Percentiles rank a stretch among this genome's conserved stretches.
Conservation (phyloP, 2,329 filamentous ascomycete species). For the Chaetomium sp. region DNA sequence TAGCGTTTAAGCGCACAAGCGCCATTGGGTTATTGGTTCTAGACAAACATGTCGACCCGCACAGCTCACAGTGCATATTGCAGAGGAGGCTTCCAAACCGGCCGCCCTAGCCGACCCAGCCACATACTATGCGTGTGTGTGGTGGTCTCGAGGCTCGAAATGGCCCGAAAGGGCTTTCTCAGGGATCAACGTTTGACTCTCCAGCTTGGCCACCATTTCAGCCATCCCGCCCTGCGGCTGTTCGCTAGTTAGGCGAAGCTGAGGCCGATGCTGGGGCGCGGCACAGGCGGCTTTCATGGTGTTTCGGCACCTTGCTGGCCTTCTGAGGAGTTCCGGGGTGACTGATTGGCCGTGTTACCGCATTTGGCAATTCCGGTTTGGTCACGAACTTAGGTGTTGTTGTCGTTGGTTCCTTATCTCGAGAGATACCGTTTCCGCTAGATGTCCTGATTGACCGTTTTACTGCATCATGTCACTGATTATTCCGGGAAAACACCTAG, state of each 20-base stretch:
- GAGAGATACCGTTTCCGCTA: not conserved
- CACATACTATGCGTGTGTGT: not conserved
- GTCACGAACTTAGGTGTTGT: not conserved
- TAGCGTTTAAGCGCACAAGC: not conserved
- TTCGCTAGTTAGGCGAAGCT: not conserved
- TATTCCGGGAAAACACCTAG: not conserved
- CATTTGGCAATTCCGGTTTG: conserved; percentile 1
- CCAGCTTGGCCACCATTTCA: not conserved
- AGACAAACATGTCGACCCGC: not conserved
- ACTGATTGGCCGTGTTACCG: not conserved
- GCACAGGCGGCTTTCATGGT: not conserved
- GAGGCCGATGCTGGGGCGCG: conserved; percentile 3
- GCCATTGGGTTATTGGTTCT: not conserved
- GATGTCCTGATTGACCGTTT: not conserved
- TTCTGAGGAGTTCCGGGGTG: not conserved
- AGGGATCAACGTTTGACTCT: not conserved
- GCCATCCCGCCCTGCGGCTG: conserved; percentile 2
- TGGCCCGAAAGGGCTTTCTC: not conserved
- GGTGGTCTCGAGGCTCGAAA: not conserved
- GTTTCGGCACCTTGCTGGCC: not conserved
- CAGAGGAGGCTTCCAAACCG: not conserved
- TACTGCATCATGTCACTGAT: not conserved
- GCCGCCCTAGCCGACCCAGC: not conserved
- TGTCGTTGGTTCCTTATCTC: not conserved
- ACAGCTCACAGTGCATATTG: conserved; percentile 3